Evolutionary conservation across 192 early-diverging fungal species (phyloP).

Genomic region (Coemansia sp.): DNA sequence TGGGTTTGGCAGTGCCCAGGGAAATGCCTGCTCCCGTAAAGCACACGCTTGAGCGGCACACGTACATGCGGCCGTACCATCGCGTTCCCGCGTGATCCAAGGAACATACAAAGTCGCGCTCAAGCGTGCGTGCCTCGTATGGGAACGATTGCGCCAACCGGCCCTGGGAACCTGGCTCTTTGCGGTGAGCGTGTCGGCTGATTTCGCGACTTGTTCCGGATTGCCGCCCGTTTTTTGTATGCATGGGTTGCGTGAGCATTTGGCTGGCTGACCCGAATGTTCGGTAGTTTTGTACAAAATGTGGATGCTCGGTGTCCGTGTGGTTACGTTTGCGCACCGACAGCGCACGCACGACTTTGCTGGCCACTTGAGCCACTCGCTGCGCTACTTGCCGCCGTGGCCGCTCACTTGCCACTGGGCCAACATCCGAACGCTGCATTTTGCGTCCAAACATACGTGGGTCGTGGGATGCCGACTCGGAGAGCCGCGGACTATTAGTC

Average conservation of each 20-base stretch:
- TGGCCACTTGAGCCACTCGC: conserved; percentile 2
- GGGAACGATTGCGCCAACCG: not conserved
- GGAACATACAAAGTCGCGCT: conserved; percentile 35
- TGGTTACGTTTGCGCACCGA: not conserved
- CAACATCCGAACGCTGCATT: not conserved
- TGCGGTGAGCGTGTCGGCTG: too few species aligned
- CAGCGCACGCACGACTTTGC: conserved; percentile 9
- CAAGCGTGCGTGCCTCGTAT: not conserved
- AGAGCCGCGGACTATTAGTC: not conserved
- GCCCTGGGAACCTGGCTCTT: not conserved
- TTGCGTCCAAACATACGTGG: not conserved
- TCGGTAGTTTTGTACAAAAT: not conserved
- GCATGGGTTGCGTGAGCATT: too few species aligned
- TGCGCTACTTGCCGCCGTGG: conserved; percentile 3
- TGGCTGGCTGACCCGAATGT: not conserved
- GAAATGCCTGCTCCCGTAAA: conserved; percentile 38
- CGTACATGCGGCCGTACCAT: conserved; percentile 49
- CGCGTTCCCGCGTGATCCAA: conserved; percentile 45
- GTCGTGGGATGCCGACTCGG: not conserved
- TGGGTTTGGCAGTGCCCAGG: not conserved
- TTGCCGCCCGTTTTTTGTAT: too few species aligned
- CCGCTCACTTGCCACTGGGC: too few species aligned
- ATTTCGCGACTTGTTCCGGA: too few species aligned
- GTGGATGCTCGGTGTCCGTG: not conserved
- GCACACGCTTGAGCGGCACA: conserved; percentile 21